Conservation (phyloP, 352 stramenopile genomes). For the Phytophthora meadii region DNA sequence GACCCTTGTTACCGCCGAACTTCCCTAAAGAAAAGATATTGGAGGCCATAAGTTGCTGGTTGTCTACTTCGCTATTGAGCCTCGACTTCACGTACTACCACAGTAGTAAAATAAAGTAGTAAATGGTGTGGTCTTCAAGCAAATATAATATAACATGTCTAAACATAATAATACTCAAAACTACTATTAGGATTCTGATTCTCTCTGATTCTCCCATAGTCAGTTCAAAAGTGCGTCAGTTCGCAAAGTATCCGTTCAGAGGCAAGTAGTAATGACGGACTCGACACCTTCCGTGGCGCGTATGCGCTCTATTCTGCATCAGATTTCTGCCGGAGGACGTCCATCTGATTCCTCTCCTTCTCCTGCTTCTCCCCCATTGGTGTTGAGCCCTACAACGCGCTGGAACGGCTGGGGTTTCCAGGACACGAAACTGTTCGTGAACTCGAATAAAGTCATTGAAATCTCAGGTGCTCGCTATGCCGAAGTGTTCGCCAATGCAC, state of each 20-base stretch:
- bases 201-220: not conserved
- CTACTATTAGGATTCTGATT: too few relatives aligned
- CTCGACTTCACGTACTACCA: too few relatives aligned
- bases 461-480: conserved; percentile 66
- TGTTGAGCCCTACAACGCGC: conserved; percentile 48
- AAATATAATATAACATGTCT: too few relatives aligned
- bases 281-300: conserved; percentile 45
- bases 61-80: not conserved
- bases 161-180: too few relatives aligned
- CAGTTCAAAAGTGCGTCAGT: conserved; percentile 25
- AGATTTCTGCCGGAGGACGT: conserved; percentile 13
- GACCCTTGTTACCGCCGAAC: conserved; percentile 43
- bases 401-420: conserved; percentile 82
- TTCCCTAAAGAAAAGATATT: conserved; percentile 60
- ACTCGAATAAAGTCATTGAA: conserved; percentile 59
- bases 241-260: conserved; percentile 30
- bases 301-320: conserved; percentile 60
- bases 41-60: conserved; percentile 21
- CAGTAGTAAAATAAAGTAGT: too few relatives aligned
- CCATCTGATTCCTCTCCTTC: not conserved
- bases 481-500: conserved; percentile 59
- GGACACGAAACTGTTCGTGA: conserved; percentile 78
- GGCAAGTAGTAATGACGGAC: conserved; percentile 33
- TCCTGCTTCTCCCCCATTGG: conserved; percentile 18
- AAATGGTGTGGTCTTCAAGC: too few relatives aligned